Evolutionary conservation across 768 basidiomycete genomes (phyloP), one percentile per base, ranked within the genome.

Genomic region (Tulasnella sp.): DNA sequence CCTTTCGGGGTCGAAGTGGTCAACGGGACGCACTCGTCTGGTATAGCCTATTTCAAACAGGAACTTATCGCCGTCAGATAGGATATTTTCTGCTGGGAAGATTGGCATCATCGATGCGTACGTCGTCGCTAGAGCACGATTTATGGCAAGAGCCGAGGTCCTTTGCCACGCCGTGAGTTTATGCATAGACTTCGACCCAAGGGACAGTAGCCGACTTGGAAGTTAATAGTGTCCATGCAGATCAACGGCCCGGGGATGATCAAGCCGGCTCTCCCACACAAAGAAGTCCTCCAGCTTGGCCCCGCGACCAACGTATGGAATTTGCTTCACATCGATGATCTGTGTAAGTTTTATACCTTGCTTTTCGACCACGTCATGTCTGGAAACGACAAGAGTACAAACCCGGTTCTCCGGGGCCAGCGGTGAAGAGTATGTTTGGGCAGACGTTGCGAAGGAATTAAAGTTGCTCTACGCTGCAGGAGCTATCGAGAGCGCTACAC

Each of bases 111-210:
- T 79, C 36, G 78, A 76, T 64, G 76, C 78, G 9, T 81, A 81
- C 74, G 79, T 81, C 67, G 80, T 81, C 42, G 81, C 81, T 3
- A 81, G 81, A 79, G 80, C 8, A 81, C 78, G 14, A 80, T 81
- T 29, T 81, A 80, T 64, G 81, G 80, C 11, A 77, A 49, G 6
- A 78, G 80, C 34, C 34, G 58, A 29, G 80, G 80, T 4, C 80
- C 80, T 38, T 49, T 75, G 22, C 52, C 25, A 25, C 38, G 31
- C 40, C 58, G 54, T 58, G 37, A 45, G 58, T 38, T 3, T 34
- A 36, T 19, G 5, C 19, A 9, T 4, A 8, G 40, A 2, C 49
- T 34, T 49, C 12, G 39, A 31, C 14, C 12, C 49, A 7, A 74
- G 7, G 3, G 76, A 15, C 19, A 31, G 38, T 77, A 3, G 14